Evolutionary conservation across 2,329 filamentous ascomycete genomes (phyloP), one percentile per base, ranked within the genome.

Genomic region (Rhinocladiella mackenziei): DNA sequence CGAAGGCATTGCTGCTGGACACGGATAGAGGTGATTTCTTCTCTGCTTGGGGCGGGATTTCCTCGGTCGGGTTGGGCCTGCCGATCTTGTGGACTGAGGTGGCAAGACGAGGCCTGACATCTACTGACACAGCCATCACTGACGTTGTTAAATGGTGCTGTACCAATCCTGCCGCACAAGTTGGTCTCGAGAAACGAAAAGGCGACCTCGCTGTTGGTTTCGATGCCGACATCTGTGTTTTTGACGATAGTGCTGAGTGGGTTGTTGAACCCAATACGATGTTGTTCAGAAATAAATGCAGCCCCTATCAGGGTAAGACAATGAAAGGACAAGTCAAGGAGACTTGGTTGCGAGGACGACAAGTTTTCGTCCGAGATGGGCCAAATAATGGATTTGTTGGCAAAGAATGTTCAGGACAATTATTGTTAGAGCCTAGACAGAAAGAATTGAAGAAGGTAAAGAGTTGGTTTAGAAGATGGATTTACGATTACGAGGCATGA

Each of bases 1-100:
- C 56, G 48, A 50, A 40, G 26, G 25, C 45, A 7, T 33, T 53
- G 19, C 49, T 65, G 17, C 56, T 61, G 31, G 65, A 68, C 11
- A 57, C 59, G 5, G 62, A 69, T 13, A 60, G 65, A 8, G 92
- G 92, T 26, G 87, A 97, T 68, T 97, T 98, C 75, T 92, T 97
- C 68, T 81, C 84, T 3, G 89, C 89, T 1, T 98, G 92, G 92
- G 92, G 92, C 41, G 92, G 92, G 10, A 95, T 98, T 60, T 91
- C 86, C 3, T 92, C 86, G 3, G 91, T 98, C 13, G 92, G 92
- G 0, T 78, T 98, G 1, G 92, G 92, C 1, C 75, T 98, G 3
- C 87, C 88, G 3, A 95, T 98, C 54, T 75, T 98, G 4, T 84
- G 89, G 80, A 89, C 87, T 0, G 81, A 88, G 32, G 76, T 85